Evolutionary conservation across 371 early-diverging fungal species (phyloP).

Genomic region (Circinella minor): DNA sequence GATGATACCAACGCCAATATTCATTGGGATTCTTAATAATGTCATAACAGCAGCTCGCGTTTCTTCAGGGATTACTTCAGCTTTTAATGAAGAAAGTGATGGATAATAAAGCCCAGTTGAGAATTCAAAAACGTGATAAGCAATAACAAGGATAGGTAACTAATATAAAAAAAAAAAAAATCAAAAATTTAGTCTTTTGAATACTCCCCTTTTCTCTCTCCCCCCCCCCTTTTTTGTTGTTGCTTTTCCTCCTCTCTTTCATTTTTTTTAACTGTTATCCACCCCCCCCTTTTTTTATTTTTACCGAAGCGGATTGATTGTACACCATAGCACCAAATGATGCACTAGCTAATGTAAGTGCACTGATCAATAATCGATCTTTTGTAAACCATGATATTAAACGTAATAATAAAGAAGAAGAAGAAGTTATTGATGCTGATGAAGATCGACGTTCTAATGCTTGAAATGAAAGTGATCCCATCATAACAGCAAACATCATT

Average conservation of each 20-base stretch:
- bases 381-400: conserved; percentile 19
- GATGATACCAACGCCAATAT: conserved; percentile 72
- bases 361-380: conserved; percentile 31
- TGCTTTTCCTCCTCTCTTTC: too few relatives aligned
- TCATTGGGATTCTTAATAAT: conserved; percentile 78
- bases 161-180: not conserved
- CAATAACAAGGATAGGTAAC: conserved; percentile 25
- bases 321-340: conserved; percentile 44
- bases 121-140: conserved; percentile 66
- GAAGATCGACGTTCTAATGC: conserved; percentile 35
- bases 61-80: conserved; percentile 74
- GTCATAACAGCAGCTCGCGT: conserved; percentile 79
- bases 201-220: not conserved
- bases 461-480: conserved; percentile 70
- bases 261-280: not conserved
- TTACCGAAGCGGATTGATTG: conserved; percentile 35
- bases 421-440: not conserved
- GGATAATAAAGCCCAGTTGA: conserved; percentile 83
- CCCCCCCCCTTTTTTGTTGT: too few relatives aligned
- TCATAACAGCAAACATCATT: conserved; percentile 79
- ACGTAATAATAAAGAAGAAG: not conserved
- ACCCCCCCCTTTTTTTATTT: conserved; percentile 2
- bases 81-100: conserved; percentile 67
- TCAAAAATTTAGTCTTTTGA: too few relatives aligned
- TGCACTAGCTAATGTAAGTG: conserved; percentile 38